Base-by-base conservation (phyloP, 1,284 basidiomycete species). In the Hypsizygus ulmarius region DNA sequence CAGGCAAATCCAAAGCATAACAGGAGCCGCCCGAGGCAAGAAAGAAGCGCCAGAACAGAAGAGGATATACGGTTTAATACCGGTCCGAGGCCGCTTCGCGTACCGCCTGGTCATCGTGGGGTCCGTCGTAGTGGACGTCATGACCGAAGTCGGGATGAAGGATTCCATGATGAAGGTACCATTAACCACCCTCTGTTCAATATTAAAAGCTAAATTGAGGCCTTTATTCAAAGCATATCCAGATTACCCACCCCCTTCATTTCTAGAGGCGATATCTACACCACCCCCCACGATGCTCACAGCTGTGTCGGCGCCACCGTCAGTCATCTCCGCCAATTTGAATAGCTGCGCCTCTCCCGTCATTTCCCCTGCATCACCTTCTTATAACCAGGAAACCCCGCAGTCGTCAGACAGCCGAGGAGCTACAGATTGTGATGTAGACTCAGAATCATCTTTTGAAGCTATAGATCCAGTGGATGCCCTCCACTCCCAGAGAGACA, bases 191-290 rank as follows among this genome's bases (percentile, higher is more conserved):
- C 30, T 35, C 41, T 14, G 37, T 42, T 42, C 4, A 21, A 32
- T 32, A 37, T 46, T 29, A 36, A 34, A 14, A 19, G 35, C 41
- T 32, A 18, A 48, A 14, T 44, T 28, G 43, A 28, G 43, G 18
- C 30, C 19, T 40, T 25, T 21, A 28, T 15, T 15, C 35, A 47
- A 46, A 71, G 69, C 57, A 44, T 65, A 80, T 45, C 79, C 79
- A 15, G 72, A 80, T 59, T 79, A 79, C 51, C 79, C 79, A 6
- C 79, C 79, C 10, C 79, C 79, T 32, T 73, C 78, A 1, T 82
- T 81, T 59, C 73, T 73, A 46, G 79, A 82, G 59, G 78, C 79
- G 12, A 75, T 78, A 32, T 69, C 64, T 3, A 28, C 65, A 12
- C 64, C 68, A n/a, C 54, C 63, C 9, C 63, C 58, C 21, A 56